phyloP scores from a whole-genome alignment of 225 moss, liverwort and hornwort genomes.

The Sphagnum contortum region DNA sequence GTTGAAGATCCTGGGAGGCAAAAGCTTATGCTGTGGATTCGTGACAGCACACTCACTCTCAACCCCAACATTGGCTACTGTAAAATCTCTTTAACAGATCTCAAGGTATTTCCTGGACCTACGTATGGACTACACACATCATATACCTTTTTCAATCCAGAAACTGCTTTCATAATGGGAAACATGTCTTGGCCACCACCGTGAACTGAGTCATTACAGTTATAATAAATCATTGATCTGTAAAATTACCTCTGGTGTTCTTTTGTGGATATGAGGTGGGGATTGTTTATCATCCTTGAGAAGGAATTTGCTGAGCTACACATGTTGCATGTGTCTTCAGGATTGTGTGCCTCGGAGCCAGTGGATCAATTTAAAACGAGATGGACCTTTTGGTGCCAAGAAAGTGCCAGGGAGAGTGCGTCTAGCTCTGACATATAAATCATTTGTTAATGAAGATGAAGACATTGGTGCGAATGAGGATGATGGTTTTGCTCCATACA shows the following conservation, averaged over 20 bases:
- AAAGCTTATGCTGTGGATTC: conserved; percentile 61
- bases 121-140: no score
- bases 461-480: conserved; percentile 62
- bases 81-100: conserved; percentile 72
- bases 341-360: conserved; percentile 89
- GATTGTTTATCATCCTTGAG: no score
- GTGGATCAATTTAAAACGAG: conserved; percentile 78
- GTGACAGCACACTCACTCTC: conserved; percentile 82
- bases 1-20: conserved; percentile 80
- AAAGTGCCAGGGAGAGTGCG: conserved; percentile 71
- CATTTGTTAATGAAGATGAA: conserved; percentile 82
- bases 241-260: no score
- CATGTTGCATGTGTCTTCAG: conserved; percentile 7
- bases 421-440: conserved; percentile 78
- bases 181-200: no score
- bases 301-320: no score
- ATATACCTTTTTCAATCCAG: no score
- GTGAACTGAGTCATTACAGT: no score
- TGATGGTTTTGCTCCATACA: conserved; percentile 73
- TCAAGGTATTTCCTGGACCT: conserved; percentile 25
- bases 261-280: no score
- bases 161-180: no score
- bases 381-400: conserved; percentile 62
- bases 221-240: no score
- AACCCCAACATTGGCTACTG: conserved; percentile 86